These are phyloP conservation scores for Geranium incanum DNA, from an alignment of 441 rosid genomes.

Conservation along the genomic window DNA sequence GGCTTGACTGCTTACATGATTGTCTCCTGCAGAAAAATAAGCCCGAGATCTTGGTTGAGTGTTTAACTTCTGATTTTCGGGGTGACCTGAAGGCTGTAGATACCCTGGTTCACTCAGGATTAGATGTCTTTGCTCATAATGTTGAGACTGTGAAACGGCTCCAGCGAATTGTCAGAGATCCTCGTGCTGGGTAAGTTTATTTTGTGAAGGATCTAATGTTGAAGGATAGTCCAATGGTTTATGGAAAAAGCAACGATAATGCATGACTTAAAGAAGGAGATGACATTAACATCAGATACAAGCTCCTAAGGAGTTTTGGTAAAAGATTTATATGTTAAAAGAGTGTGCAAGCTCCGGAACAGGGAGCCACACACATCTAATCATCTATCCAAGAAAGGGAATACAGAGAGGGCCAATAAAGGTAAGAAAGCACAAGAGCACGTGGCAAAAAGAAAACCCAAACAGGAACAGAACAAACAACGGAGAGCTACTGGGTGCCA, in stretches of 20 bases:
- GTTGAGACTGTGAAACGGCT: conserved; percentile 90
- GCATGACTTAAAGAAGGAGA: neutral
- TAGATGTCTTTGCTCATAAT: conserved; percentile 95
- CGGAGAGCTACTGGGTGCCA: too few relatives aligned
- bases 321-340: neutral
- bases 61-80: conserved; percentile 92
- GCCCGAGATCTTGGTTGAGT: conserved; percentile 90
- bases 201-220: neutral
- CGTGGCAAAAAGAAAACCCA: too few relatives aligned
- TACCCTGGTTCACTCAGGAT: conserved; percentile 63
- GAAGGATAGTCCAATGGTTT: neutral
- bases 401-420: too few relatives aligned
- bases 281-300: neutral
- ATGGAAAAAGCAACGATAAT: neutral
- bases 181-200: conserved; percentile 83
- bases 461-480: too few relatives aligned
- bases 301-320: neutral
- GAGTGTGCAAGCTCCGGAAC: too few relatives aligned
- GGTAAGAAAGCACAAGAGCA: too few relatives aligned
- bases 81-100: conserved; percentile 93
- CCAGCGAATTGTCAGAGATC: conserved; percentile 93
- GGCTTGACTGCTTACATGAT: neutral
- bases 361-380: too few relatives aligned
- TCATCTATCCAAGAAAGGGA: too few relatives aligned
- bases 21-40: conserved; percentile 55